Conservation (phyloP, 768 basidiomycete genomes). For the Piloderma croceum region DNA sequence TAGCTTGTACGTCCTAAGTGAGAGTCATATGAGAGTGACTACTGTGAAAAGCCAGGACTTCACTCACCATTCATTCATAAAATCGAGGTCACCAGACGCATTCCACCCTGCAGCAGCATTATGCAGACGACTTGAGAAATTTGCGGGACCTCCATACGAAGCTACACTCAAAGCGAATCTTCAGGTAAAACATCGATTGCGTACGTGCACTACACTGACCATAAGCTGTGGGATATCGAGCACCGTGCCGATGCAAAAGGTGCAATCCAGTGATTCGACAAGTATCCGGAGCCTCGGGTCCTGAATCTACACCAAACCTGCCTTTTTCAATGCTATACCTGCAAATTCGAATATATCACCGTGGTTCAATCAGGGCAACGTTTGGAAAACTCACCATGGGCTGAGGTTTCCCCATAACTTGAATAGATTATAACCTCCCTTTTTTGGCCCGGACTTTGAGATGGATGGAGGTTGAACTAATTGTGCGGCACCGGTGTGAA, state of each 20-base stretch:
- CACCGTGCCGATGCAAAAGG: slow-evolving; percentile 78
- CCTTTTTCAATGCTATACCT: slow-evolving; percentile 63
- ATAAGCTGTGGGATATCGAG: slow-evolving; percentile 51
- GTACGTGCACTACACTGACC: slow-evolving; percentile 24
- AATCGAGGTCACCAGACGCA: slow-evolving; percentile 58
- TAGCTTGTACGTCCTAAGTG: slow-evolving; percentile 84
- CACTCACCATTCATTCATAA: slow-evolving; percentile 77
- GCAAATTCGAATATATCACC: too few relatives aligned
- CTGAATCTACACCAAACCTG: slow-evolving; percentile 68
- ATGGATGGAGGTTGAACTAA: slow-evolving; percentile 48
- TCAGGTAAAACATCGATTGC: neutral
- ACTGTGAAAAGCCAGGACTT: slow-evolving; percentile 9
- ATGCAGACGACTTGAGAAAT: slow-evolving; percentile 52
- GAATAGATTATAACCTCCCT: slow-evolving; percentile 56
- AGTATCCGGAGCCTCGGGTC: slow-evolving; percentile 60
- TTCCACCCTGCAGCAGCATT: slow-evolving; percentile 53
- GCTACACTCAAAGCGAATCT: too few relatives aligned
- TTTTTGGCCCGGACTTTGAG: slow-evolving; percentile 16
- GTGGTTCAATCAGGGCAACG: too few relatives aligned
- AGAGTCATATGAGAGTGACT: neutral
- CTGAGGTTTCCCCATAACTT: slow-evolving; percentile 80
- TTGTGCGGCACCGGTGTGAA: slow-evolving; percentile 64
- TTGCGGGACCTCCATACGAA: slow-evolving; percentile 56
- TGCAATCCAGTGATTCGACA: slow-evolving; percentile 73
- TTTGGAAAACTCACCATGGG: too few relatives aligned